Evolutionary conservation across 2,329 filamentous ascomycete genomes (phyloP), one percentile per base, ranked within the genome.

Genomic region (Fusarium acutatum): DNA sequence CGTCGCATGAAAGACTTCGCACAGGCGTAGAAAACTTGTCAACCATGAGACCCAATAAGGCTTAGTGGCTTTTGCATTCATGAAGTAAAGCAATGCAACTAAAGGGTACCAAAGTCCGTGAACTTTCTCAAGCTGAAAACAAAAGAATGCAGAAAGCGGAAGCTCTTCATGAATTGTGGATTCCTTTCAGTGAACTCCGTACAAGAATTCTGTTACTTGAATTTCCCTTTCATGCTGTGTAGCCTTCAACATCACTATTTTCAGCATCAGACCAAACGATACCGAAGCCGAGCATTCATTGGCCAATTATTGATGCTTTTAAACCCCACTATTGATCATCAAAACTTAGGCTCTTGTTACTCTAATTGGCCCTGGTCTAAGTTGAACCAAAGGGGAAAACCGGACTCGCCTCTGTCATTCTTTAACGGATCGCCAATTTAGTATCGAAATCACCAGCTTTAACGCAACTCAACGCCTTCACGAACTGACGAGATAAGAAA

Each of bases 1-100:
- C 67, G 63, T 75, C 72, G 74, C 68, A 76, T 72, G 35, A 67
- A 73, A 67, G 63, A 69, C 66, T 73, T 67, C 67, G 56, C 49
- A 38, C 56, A 62, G 52, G 52, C 32, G 73, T 67, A 76, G 72
- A 76, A 76, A 54, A 69, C 73, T 71, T 69, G 71, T 54, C 24
- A 54, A 63, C 69, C 49, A 49, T 74, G 67, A 52, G 43, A 34
- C 70, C 73, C 11, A 38, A 72, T 59, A 28, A 11, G 71, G 72
- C 64, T 28, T 76, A 76, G 75, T 22, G 70, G 11, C 4, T 4
- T 7, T 8, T 5, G 22, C 35, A 73, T 65, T 63, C 41, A 64
- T 34, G 64, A 74, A 69, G 46, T 37, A 59, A 22, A 28, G 49
- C 13, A 14, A 59, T 75, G 65, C 14, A 57, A 28, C n/a, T 73